These are phyloP conservation scores for Fusarium nematophilum DNA, from an alignment of 2,329 filamentous ascomycete genomes.

Conservation along the genomic window DNA sequence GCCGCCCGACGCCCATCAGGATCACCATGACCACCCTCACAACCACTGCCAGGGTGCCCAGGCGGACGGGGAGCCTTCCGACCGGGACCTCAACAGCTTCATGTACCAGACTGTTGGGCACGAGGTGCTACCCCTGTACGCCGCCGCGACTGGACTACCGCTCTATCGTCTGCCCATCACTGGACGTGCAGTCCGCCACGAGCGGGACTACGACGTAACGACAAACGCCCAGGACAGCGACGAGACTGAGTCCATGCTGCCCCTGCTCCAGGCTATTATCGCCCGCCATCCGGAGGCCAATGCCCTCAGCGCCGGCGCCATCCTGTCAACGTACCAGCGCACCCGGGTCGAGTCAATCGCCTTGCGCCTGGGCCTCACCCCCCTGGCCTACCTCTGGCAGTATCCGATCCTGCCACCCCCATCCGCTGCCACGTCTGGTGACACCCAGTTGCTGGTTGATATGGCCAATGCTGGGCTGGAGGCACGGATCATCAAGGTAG, in stretches of 20 bases:
- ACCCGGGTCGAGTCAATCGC: conserved; percentile 95
- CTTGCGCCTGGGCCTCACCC: conserved; percentile 81
- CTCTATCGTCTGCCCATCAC: conserved; percentile 83
- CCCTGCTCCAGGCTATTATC: conserved; percentile 76
- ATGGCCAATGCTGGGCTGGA: conserved; percentile 84
- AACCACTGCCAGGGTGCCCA: conserved; percentile 7
- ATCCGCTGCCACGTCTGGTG: conserved; percentile 48
- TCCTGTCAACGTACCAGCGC: conserved; percentile 94
- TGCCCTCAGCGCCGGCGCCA: conserved; percentile 90
- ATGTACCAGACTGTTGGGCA: conserved; percentile 99
- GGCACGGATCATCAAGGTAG: conserved; percentile 94
- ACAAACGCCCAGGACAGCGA: conserved; percentile 60
- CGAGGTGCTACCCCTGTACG: conserved; percentile 85
- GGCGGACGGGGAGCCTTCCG: conserved; percentile 31
- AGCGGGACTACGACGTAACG: conserved; percentile 72
- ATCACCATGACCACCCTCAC: conserved; percentile 14
- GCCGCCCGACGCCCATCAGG: conserved; percentile 2
- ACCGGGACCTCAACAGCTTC: conserved; percentile 86
- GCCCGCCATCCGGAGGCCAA: conserved; percentile 80
- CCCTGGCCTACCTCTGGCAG: conserved; percentile 93
- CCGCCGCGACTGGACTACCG: conserved; percentile 80
- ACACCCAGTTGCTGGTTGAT: conserved; percentile 76
- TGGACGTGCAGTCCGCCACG: conserved; percentile 76
- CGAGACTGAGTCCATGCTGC: conserved; percentile 89
- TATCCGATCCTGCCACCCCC: conserved; percentile 77